Base-by-base conservation (phyloP, 805 yeast species). In the Grigorovia transvaalensis region DNA sequence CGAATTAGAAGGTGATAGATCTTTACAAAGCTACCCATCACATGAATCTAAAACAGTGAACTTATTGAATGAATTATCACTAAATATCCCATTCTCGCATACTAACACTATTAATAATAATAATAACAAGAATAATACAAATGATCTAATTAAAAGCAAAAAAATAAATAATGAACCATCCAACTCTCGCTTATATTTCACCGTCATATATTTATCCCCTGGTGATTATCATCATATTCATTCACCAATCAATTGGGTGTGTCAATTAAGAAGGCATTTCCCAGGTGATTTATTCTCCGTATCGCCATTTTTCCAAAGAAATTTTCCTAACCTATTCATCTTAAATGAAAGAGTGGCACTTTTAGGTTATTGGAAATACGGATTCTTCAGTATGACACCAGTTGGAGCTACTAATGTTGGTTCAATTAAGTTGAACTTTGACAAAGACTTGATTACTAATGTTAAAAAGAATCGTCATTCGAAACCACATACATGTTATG, bases 371-470 rank as follows among this genome's bases (percentile, higher is more conserved):
- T 93, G 99, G 99, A 87, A 85, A 65, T 78, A 93, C 66, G 99
- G 99, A 0, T 93, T 93, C 61, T 93, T 93, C 72, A 84, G 95
- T 57, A 93, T 93, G 99, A 91, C 96, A 0, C 97, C 99, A 0
- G 99, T 93, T 12, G 99, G 99, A 13, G 99, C 99, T 23, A 93
- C 99, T 2, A 93, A 93, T 70, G 99, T 93, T 33, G 99, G 99
- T 6, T 85, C 95, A 61, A 93, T 93, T 57, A 82, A 85, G 53
- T 77, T 93, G 57, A 88, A 90, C 64, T 93, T 93, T 62, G 99
- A 93, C 69, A 84, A 84, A 70, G 90, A 87, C 62, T 77, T 93
- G 62, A 78, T 84, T 42, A 93, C 99, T 13, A 93, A 93, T 67
- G 82, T 81, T 35, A 75, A 77, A 46, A 81, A 62, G 49, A 53